Conservation (phyloP, 768 basidiomycete species). For the Baorangia bicolor region DNA sequence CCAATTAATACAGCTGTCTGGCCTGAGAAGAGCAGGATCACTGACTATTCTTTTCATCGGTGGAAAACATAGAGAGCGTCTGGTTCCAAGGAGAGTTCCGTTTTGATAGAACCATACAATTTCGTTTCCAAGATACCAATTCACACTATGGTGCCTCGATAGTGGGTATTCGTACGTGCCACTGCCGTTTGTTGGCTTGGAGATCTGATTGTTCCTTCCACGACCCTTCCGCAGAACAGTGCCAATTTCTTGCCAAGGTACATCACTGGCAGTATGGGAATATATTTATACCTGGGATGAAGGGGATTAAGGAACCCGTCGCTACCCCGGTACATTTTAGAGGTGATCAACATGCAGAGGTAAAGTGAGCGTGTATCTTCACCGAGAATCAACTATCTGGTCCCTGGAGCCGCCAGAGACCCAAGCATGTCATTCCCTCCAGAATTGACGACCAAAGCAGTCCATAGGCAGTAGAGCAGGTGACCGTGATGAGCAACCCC, state of each 20-base stretch:
- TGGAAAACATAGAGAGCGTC: neutral
- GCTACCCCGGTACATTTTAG: neutral
- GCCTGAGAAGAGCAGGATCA: neutral
- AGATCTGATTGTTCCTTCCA: neutral
- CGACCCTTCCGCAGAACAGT: neutral
- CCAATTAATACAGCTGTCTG: too few species aligned
- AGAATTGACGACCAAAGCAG: neutral
- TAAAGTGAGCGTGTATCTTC: too few species aligned
- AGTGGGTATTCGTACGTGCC: too few species aligned
- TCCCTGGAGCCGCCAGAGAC: too few species aligned
- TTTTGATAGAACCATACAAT: too few species aligned
- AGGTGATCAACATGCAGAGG: neutral
- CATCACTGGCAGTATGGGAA: neutral
- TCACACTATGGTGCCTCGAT: neutral
- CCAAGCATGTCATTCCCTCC: too few species aligned
- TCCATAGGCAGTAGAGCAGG: neutral
- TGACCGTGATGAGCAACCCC: accelerated
- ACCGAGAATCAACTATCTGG: neutral
- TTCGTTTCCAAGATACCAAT: neutral
- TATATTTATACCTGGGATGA: too few species aligned
- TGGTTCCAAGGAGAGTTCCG: too few species aligned
- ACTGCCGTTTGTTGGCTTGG: too few species aligned
- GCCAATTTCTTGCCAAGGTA: conserved; percentile 5
- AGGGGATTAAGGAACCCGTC: neutral
- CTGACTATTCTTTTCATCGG: neutral